Evolutionary conservation across 1,284 basidiomycete genomes (phyloP), one percentile per base, ranked within the genome.

Genomic region (Porogramme epimiltina): DNA sequence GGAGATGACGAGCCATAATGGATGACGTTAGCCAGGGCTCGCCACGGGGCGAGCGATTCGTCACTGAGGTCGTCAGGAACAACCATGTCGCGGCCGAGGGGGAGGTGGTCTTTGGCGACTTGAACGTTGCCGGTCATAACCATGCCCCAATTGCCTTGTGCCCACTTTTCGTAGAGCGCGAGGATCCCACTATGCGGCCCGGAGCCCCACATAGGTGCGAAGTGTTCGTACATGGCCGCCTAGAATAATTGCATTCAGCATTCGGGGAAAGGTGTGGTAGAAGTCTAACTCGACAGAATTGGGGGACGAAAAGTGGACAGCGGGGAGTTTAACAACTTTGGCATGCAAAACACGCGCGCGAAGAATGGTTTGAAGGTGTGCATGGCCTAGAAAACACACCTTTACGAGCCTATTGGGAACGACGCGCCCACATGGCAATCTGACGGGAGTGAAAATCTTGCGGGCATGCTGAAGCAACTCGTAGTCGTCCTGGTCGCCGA

Each of bases 111-210:
- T 0, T 66, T 63, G 41, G 84, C 84, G 26, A 98, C 85, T 60
- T 91, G 89, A 1, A 95, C 81, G 62, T 98, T 98, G 16, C 95
- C 94, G 0, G 95, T 94, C 45, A 96, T 73, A 48, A 98, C 75
- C 75, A 97, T 90, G 0, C 93, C 95, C 93, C 93, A 98, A 19
- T 80, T 79, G 3, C 87, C 83, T 34, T 75, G 67, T 0, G 85
- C 83, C 94, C 95, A 98, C 59, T 76, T 73, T 1, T 80, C 70
- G 67, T 98, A 98, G 22, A 98, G 76, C 1, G 70, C 65, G 36
- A 78, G 69, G 65, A 93, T 89, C 33, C 76, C 69, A 16, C 71
- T 61, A 52, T 87, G 90, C 0, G 93, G 93, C 15, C 81, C 78
- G 0, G 90, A 89, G n/a, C 91, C 91, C 13, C 73, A 73, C 26